Conservation (phyloP, 2,329 filamentous ascomycete genomes). For the Ceratocystis eucalypticola region DNA sequence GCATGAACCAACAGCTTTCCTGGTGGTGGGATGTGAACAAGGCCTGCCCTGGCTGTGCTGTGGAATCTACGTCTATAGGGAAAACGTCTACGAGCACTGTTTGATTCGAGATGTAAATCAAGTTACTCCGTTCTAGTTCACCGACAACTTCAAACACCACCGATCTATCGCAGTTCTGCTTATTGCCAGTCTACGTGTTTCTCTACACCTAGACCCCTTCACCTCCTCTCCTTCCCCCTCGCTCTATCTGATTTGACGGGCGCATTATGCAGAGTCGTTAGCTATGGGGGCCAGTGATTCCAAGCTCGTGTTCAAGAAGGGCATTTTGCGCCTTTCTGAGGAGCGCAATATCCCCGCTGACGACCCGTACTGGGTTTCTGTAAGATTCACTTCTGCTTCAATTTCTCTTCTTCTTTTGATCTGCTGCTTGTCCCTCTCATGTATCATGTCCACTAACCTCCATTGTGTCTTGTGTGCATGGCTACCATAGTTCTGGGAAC, state of each 20-base stretch:
- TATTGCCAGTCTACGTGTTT: not conserved
- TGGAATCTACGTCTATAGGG: not conserved
- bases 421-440: constrained; percentile 13
- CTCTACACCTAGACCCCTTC: not conserved
- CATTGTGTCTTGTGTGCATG: not conserved
- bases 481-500: constrained; percentile 73
- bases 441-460: constrained; percentile 3
- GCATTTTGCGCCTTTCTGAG: constrained; percentile 92
- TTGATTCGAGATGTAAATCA: not conserved
- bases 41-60: not conserved
- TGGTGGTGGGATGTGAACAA: no score
- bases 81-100: not conserved
- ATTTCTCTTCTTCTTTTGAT: not conserved
- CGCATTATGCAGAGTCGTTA: constrained; percentile 13
- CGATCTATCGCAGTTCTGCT: not conserved
- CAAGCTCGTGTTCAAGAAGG: constrained; percentile 96
- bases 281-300: constrained; percentile 94
- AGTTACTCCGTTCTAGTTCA: not conserved
- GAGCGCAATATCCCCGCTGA: constrained; percentile 75
- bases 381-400: constrained; percentile 33
- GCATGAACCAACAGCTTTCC: not conserved
- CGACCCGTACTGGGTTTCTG: constrained; percentile 85
- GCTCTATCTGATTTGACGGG: not conserved
- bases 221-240: not conserved
- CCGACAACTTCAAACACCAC: not conserved